Evolutionary conservation across 1,284 basidiomycete species (phyloP).

Genomic region (Somion occarium): DNA sequence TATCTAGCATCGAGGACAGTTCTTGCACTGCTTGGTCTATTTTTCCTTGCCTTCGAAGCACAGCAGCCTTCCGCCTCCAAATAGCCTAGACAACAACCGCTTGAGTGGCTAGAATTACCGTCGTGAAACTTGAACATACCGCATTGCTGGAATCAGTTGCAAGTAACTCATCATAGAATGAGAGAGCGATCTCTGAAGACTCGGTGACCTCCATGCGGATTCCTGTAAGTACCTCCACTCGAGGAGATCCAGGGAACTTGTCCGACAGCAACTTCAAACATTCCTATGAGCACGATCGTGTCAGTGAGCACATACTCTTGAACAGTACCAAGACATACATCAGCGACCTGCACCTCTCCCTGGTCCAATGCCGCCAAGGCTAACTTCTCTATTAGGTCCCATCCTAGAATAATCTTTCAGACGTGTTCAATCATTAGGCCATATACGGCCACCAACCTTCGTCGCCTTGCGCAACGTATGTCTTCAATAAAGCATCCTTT

Average conservation of each 20-base stretch:
- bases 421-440: too few relatives aligned
- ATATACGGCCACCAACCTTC: constrained; percentile 40
- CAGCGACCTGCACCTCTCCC: constrained; percentile 74
- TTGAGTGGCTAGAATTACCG: background rate
- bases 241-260: constrained; percentile 80
- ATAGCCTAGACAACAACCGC: constrained; percentile 69
- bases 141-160: constrained; percentile 70
- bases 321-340: constrained; percentile 48
- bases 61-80: constrained; percentile 82
- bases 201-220: constrained; percentile 80
- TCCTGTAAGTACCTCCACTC: constrained; percentile 82
- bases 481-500: constrained; percentile 54
- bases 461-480: constrained; percentile 49
- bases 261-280: constrained; percentile 64
- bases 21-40: constrained; percentile 68
- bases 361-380: constrained; percentile 84
- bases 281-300: constrained; percentile 37
- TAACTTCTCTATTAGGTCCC: constrained; percentile 88
- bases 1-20: constrained; percentile 82
- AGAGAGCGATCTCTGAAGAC: constrained; percentile 55
- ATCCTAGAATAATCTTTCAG: constrained; percentile 61
- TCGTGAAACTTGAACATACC: constrained; percentile 42
- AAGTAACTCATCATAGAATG: constrained; percentile 68
- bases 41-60: constrained; percentile 58
- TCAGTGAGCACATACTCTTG: constrained; percentile 4